Base-by-base conservation (phyloP, 164 flowering plant species). In the Liquidambar formosana region DNA sequence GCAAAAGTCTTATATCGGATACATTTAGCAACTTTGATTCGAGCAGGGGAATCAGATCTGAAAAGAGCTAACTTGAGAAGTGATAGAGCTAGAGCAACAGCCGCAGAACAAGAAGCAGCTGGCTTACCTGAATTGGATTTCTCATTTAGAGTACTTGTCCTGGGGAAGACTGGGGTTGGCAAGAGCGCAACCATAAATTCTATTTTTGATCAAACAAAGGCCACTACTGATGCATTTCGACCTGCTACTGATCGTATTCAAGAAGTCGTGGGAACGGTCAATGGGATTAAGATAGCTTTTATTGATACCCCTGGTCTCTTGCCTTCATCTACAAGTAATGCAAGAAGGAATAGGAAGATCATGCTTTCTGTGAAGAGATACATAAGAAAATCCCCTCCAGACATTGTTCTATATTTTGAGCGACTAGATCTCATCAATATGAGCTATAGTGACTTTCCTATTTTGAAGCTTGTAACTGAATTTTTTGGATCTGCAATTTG, bases 131-230 rank as follows among this genome's bases (percentile, higher is more conserved):
- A 81, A 66, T 70, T 90, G 70, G 89, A 90, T 67, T 88, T 92
- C 77, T 80, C 94, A 59, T 49, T 90, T 33, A 82, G 80, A 68
- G 83, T 96, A 73, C 97, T 93, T 53, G 84, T 93, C 67, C 66
- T 96, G 69, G 99, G 99, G 6, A 92, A 84, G 84, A 90, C 97
- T 43, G 99, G 99, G 13, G 93, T 89, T 59, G 98, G 98, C 60
- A 96, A 96, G 82, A 96, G 99, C 79, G 91, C 99, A 25, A 93
- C 98, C 23, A 89, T 93, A 80, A 96, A 96, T 78, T 93, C 99
- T 16, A 79, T 96, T 44, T 85, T 96, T 71, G 84, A 82, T 77
- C 89, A 89, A 75, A 27, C 76, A 3, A 90, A 85, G 75, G 81
- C 81, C 10, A 56, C 18, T 13, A 96, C 97, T 4, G 72, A 89